These are phyloP conservation scores for Pisolithus tinctorius DNA, from an alignment of 768 basidiomycete genomes.

Conservation along the genomic window DNA sequence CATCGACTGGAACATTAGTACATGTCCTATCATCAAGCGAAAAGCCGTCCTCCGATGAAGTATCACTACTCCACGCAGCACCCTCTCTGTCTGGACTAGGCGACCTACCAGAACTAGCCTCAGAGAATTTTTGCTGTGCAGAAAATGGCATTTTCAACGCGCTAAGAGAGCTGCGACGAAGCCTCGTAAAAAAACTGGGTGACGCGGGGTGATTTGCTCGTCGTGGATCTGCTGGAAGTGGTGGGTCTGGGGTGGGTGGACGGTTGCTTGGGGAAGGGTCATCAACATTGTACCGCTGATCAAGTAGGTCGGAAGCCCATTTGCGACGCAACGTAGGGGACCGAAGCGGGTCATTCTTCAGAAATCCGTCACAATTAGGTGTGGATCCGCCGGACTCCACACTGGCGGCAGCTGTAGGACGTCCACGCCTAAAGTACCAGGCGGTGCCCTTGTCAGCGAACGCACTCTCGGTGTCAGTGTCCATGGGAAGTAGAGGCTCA, in stretches of 20 bases:
- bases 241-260: neutral
- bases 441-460: slow-evolving; percentile 48
- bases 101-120: slow-evolving; percentile 17
- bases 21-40: slow-evolving; percentile 11
- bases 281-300: slow-evolving; percentile 17
- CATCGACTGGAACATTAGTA: slow-evolving; percentile 7
- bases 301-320: slow-evolving; percentile 41
- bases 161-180: slow-evolving; percentile 41
- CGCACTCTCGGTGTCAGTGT: slow-evolving; percentile 73
- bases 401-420: slow-evolving; percentile 18
- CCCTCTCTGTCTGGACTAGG: slow-evolving; percentile 28
- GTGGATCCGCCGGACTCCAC: slow-evolving; percentile 30
- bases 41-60: slow-evolving; percentile 44
- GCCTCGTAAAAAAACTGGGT: slow-evolving; percentile 33
- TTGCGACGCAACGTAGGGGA: slow-evolving; percentile 39
- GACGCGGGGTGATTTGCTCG: slow-evolving; percentile 13
- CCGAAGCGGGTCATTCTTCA: slow-evolving; percentile 32
- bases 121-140: slow-evolving; percentile 16
- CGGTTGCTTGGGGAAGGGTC: slow-evolving; percentile 2
- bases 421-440: slow-evolving; percentile 49
- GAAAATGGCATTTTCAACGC: slow-evolving; percentile 34
- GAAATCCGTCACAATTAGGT: slow-evolving; percentile 23
- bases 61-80: slow-evolving; percentile 52
- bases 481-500: slow-evolving; percentile 60
- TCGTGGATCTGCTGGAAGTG: slow-evolving; percentile 1